Percentiles rank a stretch among this genome's conserved stretches.
These are phyloP conservation scores for Myxozyma sirexii DNA, from an alignment of 805 yeast genomes.

Conservation along the genomic window DNA sequence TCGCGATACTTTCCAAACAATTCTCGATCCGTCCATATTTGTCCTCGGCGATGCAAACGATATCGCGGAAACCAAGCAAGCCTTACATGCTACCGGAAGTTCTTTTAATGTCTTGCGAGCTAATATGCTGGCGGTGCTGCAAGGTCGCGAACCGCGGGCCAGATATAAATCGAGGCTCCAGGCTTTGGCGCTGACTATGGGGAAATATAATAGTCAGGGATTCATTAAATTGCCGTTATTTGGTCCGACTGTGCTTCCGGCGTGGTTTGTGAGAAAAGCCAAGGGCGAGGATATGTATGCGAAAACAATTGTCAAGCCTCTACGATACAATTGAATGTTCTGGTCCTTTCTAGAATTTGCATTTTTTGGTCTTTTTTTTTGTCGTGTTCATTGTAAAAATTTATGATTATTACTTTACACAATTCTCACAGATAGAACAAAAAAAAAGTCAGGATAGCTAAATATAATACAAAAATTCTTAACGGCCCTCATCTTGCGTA, in stretches of 20 bases:
- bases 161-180: not conserved
- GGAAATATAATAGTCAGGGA: not conserved
- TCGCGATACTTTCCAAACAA: not conserved
- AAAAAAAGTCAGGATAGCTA: not conserved
- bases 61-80: constrained; percentile 16
- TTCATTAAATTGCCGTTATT: not conserved
- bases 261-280: not conserved
- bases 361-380: too few relatives aligned
- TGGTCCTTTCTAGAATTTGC: too few relatives aligned
- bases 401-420: not conserved
- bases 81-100: constrained; percentile 2
- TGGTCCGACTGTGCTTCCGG: constrained; percentile 9
- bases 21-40: constrained; percentile 1
- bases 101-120: not conserved
- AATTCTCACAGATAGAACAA: not conserved
- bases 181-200: constrained; percentile 10
- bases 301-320: not conserved
- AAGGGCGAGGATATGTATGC: constrained; percentile 14
- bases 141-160: not conserved
- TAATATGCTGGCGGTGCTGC: constrained; percentile 3
- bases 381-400: too few relatives aligned
- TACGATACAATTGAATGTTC: not conserved
- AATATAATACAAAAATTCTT: not conserved
- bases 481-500: constrained; percentile 37
- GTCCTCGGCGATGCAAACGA: constrained; percentile 25